Evolutionary conservation across 805 yeast species (phyloP).

Genomic region (Kurtzmaniella fragi): DNA sequence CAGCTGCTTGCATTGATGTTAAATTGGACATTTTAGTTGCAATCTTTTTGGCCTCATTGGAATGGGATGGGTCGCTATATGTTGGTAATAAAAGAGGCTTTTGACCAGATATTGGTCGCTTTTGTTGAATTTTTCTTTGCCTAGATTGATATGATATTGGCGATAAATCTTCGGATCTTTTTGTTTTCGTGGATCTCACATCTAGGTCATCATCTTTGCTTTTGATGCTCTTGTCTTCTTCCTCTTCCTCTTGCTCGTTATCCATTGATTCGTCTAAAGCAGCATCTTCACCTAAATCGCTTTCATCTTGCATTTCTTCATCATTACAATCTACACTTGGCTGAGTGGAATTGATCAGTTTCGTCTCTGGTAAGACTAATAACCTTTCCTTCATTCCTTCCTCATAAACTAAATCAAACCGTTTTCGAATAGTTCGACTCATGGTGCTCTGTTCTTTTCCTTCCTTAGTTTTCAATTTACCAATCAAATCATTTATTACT

Average conservation of each 20-base stretch:
- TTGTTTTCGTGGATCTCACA: slow-evolving; percentile 1
- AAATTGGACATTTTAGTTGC: no score
- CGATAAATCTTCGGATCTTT: not conserved
- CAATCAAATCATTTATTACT: slow-evolving; percentile 6
- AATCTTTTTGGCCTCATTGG: no score
- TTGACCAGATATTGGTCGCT: not conserved
- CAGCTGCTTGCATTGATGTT: no score
- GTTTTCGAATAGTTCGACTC: slow-evolving; percentile 3
- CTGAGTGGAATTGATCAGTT: slow-evolving; percentile 1
- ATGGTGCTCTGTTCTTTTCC: slow-evolving; percentile 3
- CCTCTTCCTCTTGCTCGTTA: slow-evolving; percentile 9
- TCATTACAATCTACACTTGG: slow-evolving; percentile 10
- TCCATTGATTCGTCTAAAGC: slow-evolving; percentile 17
- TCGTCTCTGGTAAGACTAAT: slow-evolving; percentile 4
- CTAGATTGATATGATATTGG: not conserved
- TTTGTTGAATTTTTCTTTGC: slow-evolving; percentile 2
- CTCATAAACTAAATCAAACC: slow-evolving; percentile 8
- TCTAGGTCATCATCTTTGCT: slow-evolving; percentile 10
- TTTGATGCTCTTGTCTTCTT: slow-evolving; percentile 11
- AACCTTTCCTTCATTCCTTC: slow-evolving; percentile 7
- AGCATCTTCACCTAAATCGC: slow-evolving; percentile 19
- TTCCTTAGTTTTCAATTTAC: slow-evolving; percentile 6
- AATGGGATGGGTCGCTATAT: no score
- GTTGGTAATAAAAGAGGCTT: no score
- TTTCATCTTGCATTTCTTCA: slow-evolving; percentile 13